Conservation (phyloP, 2,329 filamentous ascomycete genomes). For the Calonectria multiphialidica region DNA sequence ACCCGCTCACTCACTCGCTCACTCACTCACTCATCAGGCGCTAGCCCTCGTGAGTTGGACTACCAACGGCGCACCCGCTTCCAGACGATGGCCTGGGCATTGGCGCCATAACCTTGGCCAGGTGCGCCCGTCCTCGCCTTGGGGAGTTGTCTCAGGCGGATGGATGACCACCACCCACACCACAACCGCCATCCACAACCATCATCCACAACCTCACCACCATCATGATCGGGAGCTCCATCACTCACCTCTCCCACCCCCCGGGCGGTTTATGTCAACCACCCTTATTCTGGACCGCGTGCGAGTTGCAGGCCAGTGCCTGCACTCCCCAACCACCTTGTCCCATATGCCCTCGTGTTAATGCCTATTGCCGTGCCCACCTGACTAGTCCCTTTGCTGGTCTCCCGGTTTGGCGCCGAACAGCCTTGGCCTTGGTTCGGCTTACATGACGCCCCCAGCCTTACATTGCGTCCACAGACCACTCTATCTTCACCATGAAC, state of each 20-base stretch:
- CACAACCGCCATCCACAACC: constrained; percentile 35
- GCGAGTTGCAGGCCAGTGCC: constrained; percentile 14
- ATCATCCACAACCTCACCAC: constrained; percentile 28
- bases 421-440: constrained; percentile 12
- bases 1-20: no score
- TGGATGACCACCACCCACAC: constrained; percentile 41
- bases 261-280: constrained; percentile 23
- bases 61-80: constrained; percentile 2
- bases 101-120: constrained; percentile 33
- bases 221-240: constrained; percentile 32
- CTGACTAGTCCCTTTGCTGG: constrained; percentile 19
- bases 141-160: constrained; percentile 42
- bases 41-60: background rate
- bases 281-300: constrained; percentile 27
- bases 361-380: constrained; percentile 35
- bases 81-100: constrained; percentile 21
- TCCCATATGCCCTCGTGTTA: constrained; percentile 28
- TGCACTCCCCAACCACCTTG: constrained; percentile 24
- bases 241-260: constrained; percentile 31
- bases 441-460: constrained; percentile 16
- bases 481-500: background rate
- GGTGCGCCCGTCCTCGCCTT: constrained; percentile 33
- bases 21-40: background rate
- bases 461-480: constrained; percentile 2
- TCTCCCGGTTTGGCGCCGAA: background rate